Evolutionary conservation across 2,329 filamentous ascomycete species (phyloP), one percentile per base, ranked within the genome.

Genomic region (Boeremia exigua): DNA sequence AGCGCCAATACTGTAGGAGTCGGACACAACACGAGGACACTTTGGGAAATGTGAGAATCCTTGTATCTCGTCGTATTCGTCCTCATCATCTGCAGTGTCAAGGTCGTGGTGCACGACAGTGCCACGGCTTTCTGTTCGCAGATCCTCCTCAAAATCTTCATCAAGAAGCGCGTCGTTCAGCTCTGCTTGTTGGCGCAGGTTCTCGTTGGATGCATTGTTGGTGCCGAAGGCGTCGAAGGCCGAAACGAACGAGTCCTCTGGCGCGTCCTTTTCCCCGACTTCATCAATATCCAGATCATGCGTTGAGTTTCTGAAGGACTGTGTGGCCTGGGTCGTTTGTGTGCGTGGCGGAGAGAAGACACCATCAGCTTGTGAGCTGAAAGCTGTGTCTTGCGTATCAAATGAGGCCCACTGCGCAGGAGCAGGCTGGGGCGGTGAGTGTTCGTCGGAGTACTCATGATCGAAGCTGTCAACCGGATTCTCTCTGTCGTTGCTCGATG

Each of bases 231-330:
- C 77, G 56, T 81, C 79, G 43, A 78, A 77, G 2, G 80, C 80
- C 10, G 80, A 82, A 14, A 80, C 76, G 55, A 82, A 82, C 1
- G 79, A 80, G 46, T 80, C 79, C 44, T 78, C 70, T 63, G 61
- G 74, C 61, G 68, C 70, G 60, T 64, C 69, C 38, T 52, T 52
- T 15, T 65, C 66, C 1, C 54, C 51, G 4, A 47, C 23, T 4
- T 43, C 56, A 5, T 70, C 68, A 2, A 66, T 64, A 0, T 57
- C 55, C 12, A 55, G 34, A 15, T 59, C 54, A 25, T 65, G 55
- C 29, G 67, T 58, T 2, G 66, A 72, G 27, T 56, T 61, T 39
- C 61, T 53, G 44, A 74, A 72, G 1, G 70, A 72, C 49, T 73
- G 69, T 17, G 71, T 73, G 6, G 68, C 64, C 48, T 74, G 72